Percentiles rank a stretch among this genome's conserved stretches.
phyloP scores from a whole-genome alignment of 805 yeast genomes.

The Jamesozyma lodderae region DNA sequence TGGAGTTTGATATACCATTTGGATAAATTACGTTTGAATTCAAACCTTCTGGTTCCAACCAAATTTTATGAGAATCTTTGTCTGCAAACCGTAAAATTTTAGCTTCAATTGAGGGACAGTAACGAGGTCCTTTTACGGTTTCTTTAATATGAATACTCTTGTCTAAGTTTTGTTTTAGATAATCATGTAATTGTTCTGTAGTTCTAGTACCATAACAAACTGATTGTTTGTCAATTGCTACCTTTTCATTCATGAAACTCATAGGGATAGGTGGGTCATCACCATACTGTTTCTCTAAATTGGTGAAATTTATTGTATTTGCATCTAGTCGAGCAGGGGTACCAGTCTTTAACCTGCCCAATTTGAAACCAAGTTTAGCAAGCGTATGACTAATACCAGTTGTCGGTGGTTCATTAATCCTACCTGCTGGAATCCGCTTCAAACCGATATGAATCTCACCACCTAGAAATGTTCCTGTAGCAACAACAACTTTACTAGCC shows the following conservation, averaged over 20 bases:
- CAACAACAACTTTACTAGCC: constrained; percentile 66
- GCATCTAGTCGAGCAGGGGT: constrained; percentile 87
- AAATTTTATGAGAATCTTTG: constrained; percentile 67
- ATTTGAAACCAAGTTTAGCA: constrained; percentile 61
- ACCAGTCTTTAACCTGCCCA: constrained; percentile 92
- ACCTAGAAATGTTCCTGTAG: constrained; percentile 92
- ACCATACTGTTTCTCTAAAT: constrained; percentile 64
- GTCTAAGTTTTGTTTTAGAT: constrained; percentile 61
- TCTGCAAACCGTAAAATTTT: constrained; percentile 75
- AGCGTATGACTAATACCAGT: constrained; percentile 81
- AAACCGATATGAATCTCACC: constrained; percentile 93
- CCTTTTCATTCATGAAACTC: constrained; percentile 71
- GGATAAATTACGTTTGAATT: constrained; percentile 87
- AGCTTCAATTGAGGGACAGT: constrained; percentile 94
- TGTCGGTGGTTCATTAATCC: constrained; percentile 88
- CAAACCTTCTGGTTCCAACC: constrained; percentile 96
- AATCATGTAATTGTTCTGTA: constrained; percentile 61
- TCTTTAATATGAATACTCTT: constrained; percentile 85
- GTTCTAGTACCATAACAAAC: constrained; percentile 74
- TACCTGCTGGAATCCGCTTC: constrained; percentile 73
- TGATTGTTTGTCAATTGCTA: constrained; percentile 51
- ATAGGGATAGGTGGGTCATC: constrained; percentile 83
- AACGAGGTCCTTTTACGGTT: constrained; percentile 91
- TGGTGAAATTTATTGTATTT: constrained; percentile 56
- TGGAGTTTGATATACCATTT: constrained; percentile 89